These are phyloP conservation scores for Kokia cookei DNA, from an alignment of 441 rosid species.

Conservation along the genomic window DNA sequence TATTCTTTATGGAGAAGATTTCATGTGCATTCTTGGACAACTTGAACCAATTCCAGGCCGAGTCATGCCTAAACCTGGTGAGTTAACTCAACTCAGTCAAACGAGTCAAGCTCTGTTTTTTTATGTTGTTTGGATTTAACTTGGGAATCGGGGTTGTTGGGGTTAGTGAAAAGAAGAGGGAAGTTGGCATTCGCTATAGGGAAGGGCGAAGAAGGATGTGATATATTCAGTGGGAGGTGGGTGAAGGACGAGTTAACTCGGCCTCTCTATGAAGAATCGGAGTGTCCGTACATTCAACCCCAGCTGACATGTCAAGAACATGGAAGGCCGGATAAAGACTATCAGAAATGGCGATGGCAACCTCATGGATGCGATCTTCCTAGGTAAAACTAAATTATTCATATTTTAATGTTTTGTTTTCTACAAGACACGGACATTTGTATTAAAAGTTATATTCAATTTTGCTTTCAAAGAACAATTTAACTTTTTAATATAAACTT, in stretches of 20 bases:
- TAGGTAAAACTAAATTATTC: constrained; percentile 26
- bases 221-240: constrained; percentile 75
- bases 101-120: not conserved
- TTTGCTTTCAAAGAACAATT: too few relatives aligned
- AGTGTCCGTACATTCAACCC: constrained; percentile 96
- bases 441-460: too few relatives aligned
- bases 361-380: constrained; percentile 86
- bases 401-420: too few relatives aligned
- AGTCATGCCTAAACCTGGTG: constrained; percentile 24
- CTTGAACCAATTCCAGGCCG: constrained; percentile 25
- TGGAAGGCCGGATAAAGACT: constrained; percentile 67
- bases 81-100: constrained; percentile 5
- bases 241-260: constrained; percentile 54
- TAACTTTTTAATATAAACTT: too few relatives aligned
- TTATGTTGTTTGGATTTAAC: not conserved
- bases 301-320: constrained; percentile 85
- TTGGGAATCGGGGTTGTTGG: constrained; percentile 17
- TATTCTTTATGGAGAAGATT: constrained; percentile 63
- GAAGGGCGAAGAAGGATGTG: constrained; percentile 53
- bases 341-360: constrained; percentile 87
- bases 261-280: constrained; percentile 68
- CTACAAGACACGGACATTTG: too few relatives aligned
- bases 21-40: constrained; percentile 43
- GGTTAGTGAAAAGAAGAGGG: constrained; percentile 42
- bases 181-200: constrained; percentile 43